phyloP scores from a whole-genome alignment of 2,329 filamentous ascomycete species.

The Sarocladium kiliense region DNA sequence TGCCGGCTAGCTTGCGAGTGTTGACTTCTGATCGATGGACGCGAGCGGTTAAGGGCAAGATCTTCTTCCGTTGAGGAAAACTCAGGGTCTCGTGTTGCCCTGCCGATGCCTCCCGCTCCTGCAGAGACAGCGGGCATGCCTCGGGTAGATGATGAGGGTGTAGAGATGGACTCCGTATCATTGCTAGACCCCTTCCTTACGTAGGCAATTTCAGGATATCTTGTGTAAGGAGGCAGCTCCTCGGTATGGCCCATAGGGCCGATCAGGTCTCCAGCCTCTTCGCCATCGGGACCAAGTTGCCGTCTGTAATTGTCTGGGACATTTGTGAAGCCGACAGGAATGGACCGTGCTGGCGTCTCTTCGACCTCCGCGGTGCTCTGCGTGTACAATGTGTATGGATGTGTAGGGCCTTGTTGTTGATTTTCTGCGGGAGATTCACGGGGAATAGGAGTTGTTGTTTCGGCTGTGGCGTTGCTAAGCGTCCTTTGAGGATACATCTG shows the following conservation, averaged over 20 bases:
- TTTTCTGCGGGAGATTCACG: slow-evolving; percentile 31
- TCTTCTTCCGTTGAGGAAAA: slow-evolving; percentile 54
- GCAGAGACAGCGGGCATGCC: slow-evolving; percentile 23
- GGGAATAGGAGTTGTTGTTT: background rate
- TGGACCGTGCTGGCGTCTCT: slow-evolving; percentile 37
- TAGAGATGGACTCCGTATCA: slow-evolving; percentile 5
- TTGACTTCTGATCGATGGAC: slow-evolving; percentile 44
- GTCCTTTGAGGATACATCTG: slow-evolving; percentile 73
- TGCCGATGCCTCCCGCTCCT: slow-evolving; percentile 57
- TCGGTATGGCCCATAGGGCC: slow-evolving; percentile 86
- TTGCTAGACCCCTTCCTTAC: slow-evolving; percentile 40
- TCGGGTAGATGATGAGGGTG: slow-evolving; percentile 8
- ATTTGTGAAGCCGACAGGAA: slow-evolving; percentile 72
- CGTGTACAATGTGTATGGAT: slow-evolving; percentile 82
- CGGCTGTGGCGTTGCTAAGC: slow-evolving; percentile 47
- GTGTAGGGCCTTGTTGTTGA: slow-evolving; percentile 68
- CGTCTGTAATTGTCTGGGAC: slow-evolving; percentile 63
- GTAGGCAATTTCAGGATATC: slow-evolving; percentile 74
- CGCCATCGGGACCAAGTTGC: slow-evolving; percentile 71
- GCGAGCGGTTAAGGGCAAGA: slow-evolving; percentile 43
- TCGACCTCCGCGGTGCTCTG: slow-evolving; percentile 62
- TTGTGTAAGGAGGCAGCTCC: slow-evolving; percentile 84
- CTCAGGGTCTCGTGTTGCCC: slow-evolving; percentile 57
- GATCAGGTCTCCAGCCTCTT: slow-evolving; percentile 82
- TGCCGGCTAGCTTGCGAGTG: slow-evolving; percentile 36